Conservation (phyloP, 345 rosid species). For the Salix suchowensis region DNA sequence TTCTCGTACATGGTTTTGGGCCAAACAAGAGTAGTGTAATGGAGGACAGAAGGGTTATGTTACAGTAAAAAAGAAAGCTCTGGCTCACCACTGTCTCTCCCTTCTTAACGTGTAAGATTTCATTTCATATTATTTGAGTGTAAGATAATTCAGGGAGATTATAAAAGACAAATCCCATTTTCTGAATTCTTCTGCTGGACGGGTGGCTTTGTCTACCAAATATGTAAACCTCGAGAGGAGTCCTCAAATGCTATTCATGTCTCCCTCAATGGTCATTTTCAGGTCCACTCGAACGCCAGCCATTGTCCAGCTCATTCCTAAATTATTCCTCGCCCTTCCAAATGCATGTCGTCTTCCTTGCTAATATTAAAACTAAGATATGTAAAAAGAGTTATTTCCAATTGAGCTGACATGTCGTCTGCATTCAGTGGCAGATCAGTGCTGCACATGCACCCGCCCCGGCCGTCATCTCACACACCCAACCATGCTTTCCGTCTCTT, state of each 20-base stretch:
- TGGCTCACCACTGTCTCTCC: too few relatives aligned
- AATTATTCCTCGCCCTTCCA: neutral
- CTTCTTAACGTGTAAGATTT: neutral
- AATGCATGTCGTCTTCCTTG: too few relatives aligned
- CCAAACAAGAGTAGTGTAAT: neutral
- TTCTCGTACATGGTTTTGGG: neutral
- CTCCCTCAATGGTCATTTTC: neutral
- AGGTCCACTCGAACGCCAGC: neutral
- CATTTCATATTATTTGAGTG: neutral
- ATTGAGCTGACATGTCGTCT: constrained; percentile 20
- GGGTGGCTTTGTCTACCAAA: constrained; percentile 6
- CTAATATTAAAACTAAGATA: too few relatives aligned
- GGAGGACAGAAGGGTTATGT: neutral
- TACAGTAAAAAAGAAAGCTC: neutral
- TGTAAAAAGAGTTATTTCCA: too few relatives aligned
- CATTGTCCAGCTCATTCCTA: neutral
- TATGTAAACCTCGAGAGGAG: neutral
- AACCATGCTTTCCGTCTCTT: neutral
- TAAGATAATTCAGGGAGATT: neutral
- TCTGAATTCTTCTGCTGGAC: constrained; percentile 1
- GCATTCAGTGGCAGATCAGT: constrained; percentile 10
- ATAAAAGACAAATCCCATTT: neutral
- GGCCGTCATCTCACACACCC: constrained; percentile 31
- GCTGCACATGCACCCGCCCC: constrained; percentile 9
- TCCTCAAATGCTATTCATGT: neutral